Base-by-base conservation (phyloP, 2,329 filamentous ascomycete genomes). In the Verticillium nonalfalfae region DNA sequence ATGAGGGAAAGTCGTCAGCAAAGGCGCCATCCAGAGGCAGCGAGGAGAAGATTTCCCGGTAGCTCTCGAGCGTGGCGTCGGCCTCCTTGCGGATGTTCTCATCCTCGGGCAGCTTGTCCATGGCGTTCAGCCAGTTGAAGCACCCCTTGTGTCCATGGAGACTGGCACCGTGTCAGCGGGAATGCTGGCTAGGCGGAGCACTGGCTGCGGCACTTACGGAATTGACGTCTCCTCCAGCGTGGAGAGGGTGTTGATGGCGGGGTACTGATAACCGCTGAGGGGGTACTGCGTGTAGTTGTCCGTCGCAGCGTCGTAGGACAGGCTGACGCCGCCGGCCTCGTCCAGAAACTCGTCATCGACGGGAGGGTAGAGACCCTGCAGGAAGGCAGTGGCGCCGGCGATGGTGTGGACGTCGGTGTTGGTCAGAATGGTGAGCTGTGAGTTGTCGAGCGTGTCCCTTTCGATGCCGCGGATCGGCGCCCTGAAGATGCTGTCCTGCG, bases 301-400 rank as follows among this genome's bases (percentile, higher is more conserved):
- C 69, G 90, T 86, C 18, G 38, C 13, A 7, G 61, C 61, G 40
- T 64, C 62, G 11, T 57, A 60, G 13, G 65, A 63, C 9, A 66
- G 52, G 26, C 65, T 66, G 4, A 66, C 64, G 26, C 73, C 73
- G 15, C 71, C 73, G 14, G 77, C 77, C 1, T 77, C 71, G 4
- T 72, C 69, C 6, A 73, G 68, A 36, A 75, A 77, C 0, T 68
- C 65, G 10, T 68, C 63, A 4, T 79, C 79, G 0, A 83, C 81
- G 0, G 91, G 90, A 2, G 93, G 92, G 70, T 96, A 97, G 4
- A 97, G 79, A 4, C 89, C 92, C 72, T 97, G 93, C 67, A 95
- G 76, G 74, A 96, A 96, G 0, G 88, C 91, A 59, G 85, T 78
- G 38, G 90, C 91, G 2, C 90, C 87, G 63, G 83, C 87, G 59